Evolutionary conservation across 768 basidiomycete species (phyloP).

Genomic region (Suillus spraguei): DNA sequence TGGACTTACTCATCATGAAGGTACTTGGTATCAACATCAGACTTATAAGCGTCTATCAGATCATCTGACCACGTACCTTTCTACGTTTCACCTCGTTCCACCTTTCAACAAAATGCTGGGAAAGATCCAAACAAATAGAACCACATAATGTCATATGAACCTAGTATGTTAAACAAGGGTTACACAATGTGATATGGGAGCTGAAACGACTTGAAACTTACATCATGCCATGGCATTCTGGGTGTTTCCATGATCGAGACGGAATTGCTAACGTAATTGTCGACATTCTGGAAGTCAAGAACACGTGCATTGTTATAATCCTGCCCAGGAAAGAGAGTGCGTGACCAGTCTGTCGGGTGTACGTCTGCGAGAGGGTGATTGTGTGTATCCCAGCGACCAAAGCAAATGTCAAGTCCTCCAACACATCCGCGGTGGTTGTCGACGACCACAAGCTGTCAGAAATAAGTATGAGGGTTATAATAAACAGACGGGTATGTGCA

Average conservation of each 20-base stretch:
- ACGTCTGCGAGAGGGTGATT: slow-evolving; percentile 90
- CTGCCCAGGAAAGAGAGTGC: slow-evolving; percentile 89
- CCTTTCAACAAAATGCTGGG: slow-evolving; percentile 90
- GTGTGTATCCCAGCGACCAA: slow-evolving; percentile 96
- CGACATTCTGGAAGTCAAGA: slow-evolving; percentile 83
- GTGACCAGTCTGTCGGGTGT: slow-evolving; percentile 82
- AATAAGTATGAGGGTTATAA: not conserved
- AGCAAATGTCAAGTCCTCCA: slow-evolving; percentile 95
- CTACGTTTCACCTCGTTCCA: slow-evolving; percentile 91
- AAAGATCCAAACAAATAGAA: slow-evolving; percentile 84
- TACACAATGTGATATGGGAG: slow-evolving; percentile 1
- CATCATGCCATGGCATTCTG: slow-evolving; percentile 97
- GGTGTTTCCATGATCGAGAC: slow-evolving; percentile 68
- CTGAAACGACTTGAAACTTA: slow-evolving; percentile 37
- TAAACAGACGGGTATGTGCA: not conserved
- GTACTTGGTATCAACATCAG: slow-evolving; percentile 22
- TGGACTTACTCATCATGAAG: slow-evolving; percentile 47
- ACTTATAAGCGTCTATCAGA: not conserved
- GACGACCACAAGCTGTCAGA: slow-evolving; percentile 66
- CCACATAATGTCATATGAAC: slow-evolving; percentile 85
- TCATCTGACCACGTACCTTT: slow-evolving; percentile 47
- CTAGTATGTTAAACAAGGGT: slow-evolving; percentile 34
- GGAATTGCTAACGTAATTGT: slow-evolving; percentile 71
- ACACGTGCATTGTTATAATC: slow-evolving; percentile 93
- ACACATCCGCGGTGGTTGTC: slow-evolving; percentile 87